phyloP scores from a whole-genome alignment of 208 protist species.

The Trypanosoma rangeli region DNA sequence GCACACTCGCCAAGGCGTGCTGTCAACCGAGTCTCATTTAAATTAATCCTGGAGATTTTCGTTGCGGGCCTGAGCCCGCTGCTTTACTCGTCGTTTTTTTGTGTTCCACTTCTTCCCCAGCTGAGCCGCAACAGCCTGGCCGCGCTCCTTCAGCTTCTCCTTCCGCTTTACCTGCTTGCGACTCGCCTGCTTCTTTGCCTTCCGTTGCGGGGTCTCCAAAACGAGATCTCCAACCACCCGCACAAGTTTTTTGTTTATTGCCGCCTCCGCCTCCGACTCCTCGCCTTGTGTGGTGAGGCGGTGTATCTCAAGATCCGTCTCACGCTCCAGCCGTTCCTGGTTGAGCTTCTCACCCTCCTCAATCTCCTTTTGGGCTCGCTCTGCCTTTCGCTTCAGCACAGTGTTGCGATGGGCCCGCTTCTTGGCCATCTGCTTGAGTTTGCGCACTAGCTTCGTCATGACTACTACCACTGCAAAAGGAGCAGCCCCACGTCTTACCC shows the following conservation, averaged over 20 bases:
- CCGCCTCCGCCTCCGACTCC: constrained; percentile 15
- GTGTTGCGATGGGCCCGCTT: constrained; percentile 82
- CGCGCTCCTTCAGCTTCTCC: constrained; percentile 56
- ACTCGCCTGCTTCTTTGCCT: constrained; percentile 70
- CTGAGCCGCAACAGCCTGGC: constrained; percentile 48
- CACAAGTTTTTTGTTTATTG: constrained; percentile 34
- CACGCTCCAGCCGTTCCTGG: constrained; percentile 41
- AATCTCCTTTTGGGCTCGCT: constrained; percentile 60
- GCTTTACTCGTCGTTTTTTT: constrained; percentile 87
- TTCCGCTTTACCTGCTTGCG: constrained; percentile 75
- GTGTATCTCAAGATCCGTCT: constrained; percentile 65
- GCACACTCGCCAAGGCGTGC: background rate
- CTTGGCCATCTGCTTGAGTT: constrained; percentile 90
- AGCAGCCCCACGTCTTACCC: background rate
- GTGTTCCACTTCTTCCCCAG: constrained; percentile 63
- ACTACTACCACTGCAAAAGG: background rate
- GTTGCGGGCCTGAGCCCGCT: constrained; percentile 84
- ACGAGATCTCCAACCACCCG: constrained; percentile 68
- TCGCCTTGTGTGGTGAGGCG: constrained; percentile 40
- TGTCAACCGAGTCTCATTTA: background rate
- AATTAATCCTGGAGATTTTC: constrained; percentile 66
- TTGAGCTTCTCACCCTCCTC: constrained; percentile 41
- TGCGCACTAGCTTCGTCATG: constrained; percentile 89
- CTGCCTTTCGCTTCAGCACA: constrained; percentile 85
- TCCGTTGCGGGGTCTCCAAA: constrained; percentile 50